Base-by-base conservation (phyloP, 1,284 basidiomycete species). In the Malassezia nana region DNA sequence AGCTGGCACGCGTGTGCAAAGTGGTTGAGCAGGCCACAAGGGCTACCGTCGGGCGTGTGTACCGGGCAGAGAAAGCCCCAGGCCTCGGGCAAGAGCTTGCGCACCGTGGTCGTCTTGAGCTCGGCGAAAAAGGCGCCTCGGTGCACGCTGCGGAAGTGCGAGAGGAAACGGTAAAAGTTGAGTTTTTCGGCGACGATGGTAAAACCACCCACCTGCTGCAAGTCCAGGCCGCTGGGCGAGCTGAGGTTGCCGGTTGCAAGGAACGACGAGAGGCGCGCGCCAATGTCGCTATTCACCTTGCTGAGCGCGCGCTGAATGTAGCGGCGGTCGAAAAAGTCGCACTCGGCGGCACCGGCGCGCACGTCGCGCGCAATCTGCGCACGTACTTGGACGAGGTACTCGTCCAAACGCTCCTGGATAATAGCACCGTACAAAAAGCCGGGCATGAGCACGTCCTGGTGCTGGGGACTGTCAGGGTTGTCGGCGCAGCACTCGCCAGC, bases 11-110 rank as follows among this genome's bases (percentile, higher is more conserved):
- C 85, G 67, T 90, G 84, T 25, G 90, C 89, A 41, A 99, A 82
- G 75, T 99, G 94, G 76, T 98, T 99, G 57, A 99, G 82, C 25
- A 99, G 82, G 76, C 94, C 94, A 76, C 94, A 99, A 9, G 94
- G 94, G 22, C 90, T 83, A 64, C 94, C 94, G 79, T 99, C 94
- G 25, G 94, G 94, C 2, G 94, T 99, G 75, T 99, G 94, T 7
- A 98, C 94, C 15, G 94, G 94, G 69, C 94, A 99, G 9, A 99
- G 78, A 80, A 99, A 99, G 52, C 92, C 92, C 94, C 94, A 99
- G 31, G 94, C 88, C 77, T 99, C 94, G 12, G 94, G 94, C 18
- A 98, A 79, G 57, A 99, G 78, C 76, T 98, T 98, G 67, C 94
- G 86, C 44, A 99, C 94, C 20, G 90, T 85, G 0, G 94, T 99